Percentiles rank a stretch among this genome's conserved stretches.
These are phyloP conservation scores for Thymus quinquecostatus DNA, from an alignment of 257 asterid genomes.

Conservation along the genomic window DNA sequence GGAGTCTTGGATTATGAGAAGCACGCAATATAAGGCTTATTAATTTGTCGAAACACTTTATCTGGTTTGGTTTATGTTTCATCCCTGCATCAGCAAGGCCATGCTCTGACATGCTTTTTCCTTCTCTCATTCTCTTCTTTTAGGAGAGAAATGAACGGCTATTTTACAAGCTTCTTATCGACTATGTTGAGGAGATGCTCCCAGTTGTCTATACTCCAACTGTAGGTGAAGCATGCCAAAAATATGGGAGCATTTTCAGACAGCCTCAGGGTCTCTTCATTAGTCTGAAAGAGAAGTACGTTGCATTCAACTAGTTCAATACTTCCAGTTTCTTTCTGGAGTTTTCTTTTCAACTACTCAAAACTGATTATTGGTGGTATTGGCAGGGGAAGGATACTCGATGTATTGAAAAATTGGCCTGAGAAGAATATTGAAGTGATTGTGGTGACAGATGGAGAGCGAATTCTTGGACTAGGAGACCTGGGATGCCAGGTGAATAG, in stretches of 20 bases:
- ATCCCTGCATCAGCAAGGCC: neutral
- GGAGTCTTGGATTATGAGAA: neutral
- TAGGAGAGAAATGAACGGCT: conserved; percentile 73
- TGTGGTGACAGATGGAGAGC: conserved; percentile 77
- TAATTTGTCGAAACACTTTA: conserved; percentile 4
- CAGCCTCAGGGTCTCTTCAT: conserved; percentile 80
- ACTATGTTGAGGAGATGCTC: conserved; percentile 75
- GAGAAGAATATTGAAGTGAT: conserved; percentile 70
- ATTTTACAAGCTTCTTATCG: conserved; percentile 76
- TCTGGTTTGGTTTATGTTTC: conserved; percentile 1
- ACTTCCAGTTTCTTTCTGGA: conserved; percentile 7
- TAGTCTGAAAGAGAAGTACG: conserved; percentile 71
- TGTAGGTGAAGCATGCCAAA: conserved; percentile 83
- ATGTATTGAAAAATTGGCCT: conserved; percentile 75
- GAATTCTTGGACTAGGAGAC: conserved; percentile 77
- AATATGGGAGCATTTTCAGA: conserved; percentile 69
- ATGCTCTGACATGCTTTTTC: neutral
- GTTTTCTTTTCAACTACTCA: conserved; percentile 18
- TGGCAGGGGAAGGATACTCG: conserved; percentile 69
- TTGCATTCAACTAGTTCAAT: neutral
- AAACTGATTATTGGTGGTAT: conserved; percentile 28
- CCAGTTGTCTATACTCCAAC: conserved; percentile 80
- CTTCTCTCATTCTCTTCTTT: conserved; percentile 25
- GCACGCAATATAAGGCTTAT: neutral
- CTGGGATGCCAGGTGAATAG: conserved; percentile 60